Evolutionary conservation across 78 protist genomes (phyloP), one percentile per base, ranked within the genome.

Genomic region (Dictyostelium citrinum): DNA sequence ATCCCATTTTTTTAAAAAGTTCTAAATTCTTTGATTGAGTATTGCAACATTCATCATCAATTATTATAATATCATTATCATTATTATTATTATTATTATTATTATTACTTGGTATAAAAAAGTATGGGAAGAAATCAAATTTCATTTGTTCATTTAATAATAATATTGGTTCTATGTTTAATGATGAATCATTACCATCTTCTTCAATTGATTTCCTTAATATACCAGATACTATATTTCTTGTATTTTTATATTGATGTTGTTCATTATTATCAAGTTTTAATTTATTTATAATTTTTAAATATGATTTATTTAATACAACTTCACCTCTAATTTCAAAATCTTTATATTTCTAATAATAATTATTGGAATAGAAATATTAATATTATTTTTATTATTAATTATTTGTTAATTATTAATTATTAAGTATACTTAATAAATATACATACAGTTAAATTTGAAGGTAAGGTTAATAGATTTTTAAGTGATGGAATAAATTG

Each of bases 261-360:
- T 49, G 68, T 7, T 55, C 91, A 46, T 82, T 72, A 41, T 75
- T 70, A 6, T 64, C 35, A 24, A n/a, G 16, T 33, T 88, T 68
- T 39, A 24, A 22, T 82, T 70, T 41, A 71, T 91, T 91, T 16
- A 91, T 75, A 16, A 7, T 35, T 75, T 46, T 24, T n/a, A 91
- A 51, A 35, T 83, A 61, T 5, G 35, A 22, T 39, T 81, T 82
- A 5, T 78, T 76, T 12, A 90, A 14, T 0, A 91, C 95, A 11
- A 83, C 86, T 61, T 91, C 95, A 39, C 95, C 95, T 72, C 95
- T 81, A 29, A 91, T 83, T 46, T 91, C 95, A 68, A 91, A 46
- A 22, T 75, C 82, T 51, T 33, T 64, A 43, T 41, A 16, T 43
- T 51, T 24, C 75, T 82, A 14, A 29, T 16, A 9, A 24, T 8